These are phyloP conservation scores for Neurospora sp. DNA, from an alignment of 495 filamentous ascomycete species.

Conservation along the genomic window DNA sequence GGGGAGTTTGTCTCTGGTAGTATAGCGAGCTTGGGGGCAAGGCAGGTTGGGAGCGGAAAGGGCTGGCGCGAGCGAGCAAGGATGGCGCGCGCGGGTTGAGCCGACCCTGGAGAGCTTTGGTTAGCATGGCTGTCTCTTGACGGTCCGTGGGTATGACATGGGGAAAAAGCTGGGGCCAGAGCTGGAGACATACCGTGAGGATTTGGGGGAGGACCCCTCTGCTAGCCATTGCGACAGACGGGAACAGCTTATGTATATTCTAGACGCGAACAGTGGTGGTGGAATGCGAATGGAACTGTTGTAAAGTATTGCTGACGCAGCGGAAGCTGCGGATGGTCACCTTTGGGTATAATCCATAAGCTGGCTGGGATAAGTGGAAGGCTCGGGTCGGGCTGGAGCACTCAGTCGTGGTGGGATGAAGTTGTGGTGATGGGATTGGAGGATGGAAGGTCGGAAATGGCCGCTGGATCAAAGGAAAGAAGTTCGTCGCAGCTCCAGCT, in stretches of 20 bases:
- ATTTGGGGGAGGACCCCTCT: neutral
- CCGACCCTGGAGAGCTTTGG: conserved; percentile 10
- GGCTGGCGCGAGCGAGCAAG: neutral
- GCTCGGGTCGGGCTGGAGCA: neutral
- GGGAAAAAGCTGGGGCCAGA: neutral
- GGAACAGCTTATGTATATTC: neutral
- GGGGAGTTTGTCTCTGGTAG: neutral
- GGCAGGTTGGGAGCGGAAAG: neutral
- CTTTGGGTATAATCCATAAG: conserved; percentile 12
- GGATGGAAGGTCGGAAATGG: neutral
- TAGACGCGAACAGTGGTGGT: neutral
- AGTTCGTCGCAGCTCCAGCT: neutral
- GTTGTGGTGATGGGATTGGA: neutral
- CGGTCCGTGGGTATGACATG: neutral
- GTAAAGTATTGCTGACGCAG: conserved; percentile 3
- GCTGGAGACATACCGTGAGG: neutral
- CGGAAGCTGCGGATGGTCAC: conserved; percentile 14
- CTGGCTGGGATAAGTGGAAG: neutral
- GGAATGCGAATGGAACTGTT: neutral
- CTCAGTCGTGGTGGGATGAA: neutral
- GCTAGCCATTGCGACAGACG: neutral
- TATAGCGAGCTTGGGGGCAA: neutral
- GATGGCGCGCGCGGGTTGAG: conserved; percentile 11
- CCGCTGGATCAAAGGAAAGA: neutral
- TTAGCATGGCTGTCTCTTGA: conserved; percentile 3